Percentiles rank a stretch among this genome's conserved stretches.
Evolutionary conservation across 2,329 filamentous ascomycete species (phyloP).

Genomic region (Cladosporium sp.): DNA sequence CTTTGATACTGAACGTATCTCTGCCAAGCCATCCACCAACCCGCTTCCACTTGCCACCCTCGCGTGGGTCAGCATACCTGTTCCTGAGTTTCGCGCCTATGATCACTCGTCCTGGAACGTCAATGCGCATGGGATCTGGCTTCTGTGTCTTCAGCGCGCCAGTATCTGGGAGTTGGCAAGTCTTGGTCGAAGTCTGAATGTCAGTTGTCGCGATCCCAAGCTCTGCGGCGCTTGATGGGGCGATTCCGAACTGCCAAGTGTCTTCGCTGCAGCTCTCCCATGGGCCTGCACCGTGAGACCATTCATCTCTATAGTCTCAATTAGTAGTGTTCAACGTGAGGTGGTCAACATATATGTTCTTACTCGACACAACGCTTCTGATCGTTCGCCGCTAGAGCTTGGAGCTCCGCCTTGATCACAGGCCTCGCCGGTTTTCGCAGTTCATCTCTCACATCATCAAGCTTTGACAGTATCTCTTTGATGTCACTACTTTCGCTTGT

Average conservation of each 20-base stretch:
- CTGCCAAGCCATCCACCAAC: constrained; percentile 12
- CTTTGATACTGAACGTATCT: constrained; percentile 14
- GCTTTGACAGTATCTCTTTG: background rate
- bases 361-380: constrained; percentile 2
- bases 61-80: constrained; percentile 14
- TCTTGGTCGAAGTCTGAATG: constrained; percentile 9
- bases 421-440: background rate
- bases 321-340: background rate
- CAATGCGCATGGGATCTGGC: constrained; percentile 7
- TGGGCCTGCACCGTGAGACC: constrained; percentile 9
- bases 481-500: background rate
- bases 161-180: constrained; percentile 4
- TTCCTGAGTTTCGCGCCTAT: constrained; percentile 13
- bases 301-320: background rate
- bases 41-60: constrained; percentile 14
- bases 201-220: background rate
- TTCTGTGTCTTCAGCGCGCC: constrained; percentile 7
- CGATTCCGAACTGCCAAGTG: constrained; percentile 1
- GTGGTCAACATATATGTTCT: background rate
- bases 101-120: constrained; percentile 8
- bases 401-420: background rate
- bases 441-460: background rate
- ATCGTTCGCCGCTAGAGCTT: background rate
- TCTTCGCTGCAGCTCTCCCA: constrained; percentile 9
- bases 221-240: background rate